These are phyloP conservation scores for Pseudopithomyces chartarum DNA, from an alignment of 2,329 filamentous ascomycete species.

Conservation along the genomic window DNA sequence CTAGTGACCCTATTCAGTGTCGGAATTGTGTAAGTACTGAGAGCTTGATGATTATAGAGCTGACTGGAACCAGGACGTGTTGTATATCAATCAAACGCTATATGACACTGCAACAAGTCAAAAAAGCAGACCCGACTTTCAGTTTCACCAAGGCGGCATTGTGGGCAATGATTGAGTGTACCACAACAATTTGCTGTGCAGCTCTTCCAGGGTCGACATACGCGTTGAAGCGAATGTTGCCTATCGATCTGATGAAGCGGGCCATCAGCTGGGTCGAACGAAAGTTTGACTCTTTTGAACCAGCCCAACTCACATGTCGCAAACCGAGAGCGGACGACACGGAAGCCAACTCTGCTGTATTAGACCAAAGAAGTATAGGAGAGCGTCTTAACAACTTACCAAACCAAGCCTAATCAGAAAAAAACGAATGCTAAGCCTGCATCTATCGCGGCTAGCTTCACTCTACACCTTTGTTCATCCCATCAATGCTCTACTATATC, in stretches of 20 bases:
- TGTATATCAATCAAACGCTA: slow-evolving; percentile 10
- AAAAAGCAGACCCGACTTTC: slow-evolving; percentile 4
- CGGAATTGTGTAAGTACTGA: slow-evolving; percentile 6
- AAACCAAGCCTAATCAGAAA: not conserved
- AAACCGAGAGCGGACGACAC: not conserved
- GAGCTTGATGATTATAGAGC: not conserved
- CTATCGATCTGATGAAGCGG: not conserved
- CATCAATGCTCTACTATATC: too few relatives aligned
- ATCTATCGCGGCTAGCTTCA: too few relatives aligned
- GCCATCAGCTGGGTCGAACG: not conserved
- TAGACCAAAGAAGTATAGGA: not conserved
- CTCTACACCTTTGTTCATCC: too few relatives aligned
- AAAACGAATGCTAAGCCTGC: too few relatives aligned
- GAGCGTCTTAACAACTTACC: not conserved
- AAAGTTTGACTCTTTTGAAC: not conserved
- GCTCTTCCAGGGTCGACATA: slow-evolving; percentile 8
- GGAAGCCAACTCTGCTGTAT: not conserved
- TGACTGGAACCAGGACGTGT: slow-evolving; percentile 2
- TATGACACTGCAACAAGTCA: not conserved
- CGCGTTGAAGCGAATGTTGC: slow-evolving; percentile 7
- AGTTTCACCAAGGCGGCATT: not conserved
- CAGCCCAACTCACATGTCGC: not conserved
- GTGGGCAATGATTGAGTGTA: slow-evolving; percentile 9
- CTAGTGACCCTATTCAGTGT: slow-evolving; percentile 5
- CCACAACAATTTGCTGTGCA: slow-evolving; percentile 8